phyloP scores from a whole-genome alignment of 352 stramenopile species.

The Pythium rhizo-oryzae region DNA sequence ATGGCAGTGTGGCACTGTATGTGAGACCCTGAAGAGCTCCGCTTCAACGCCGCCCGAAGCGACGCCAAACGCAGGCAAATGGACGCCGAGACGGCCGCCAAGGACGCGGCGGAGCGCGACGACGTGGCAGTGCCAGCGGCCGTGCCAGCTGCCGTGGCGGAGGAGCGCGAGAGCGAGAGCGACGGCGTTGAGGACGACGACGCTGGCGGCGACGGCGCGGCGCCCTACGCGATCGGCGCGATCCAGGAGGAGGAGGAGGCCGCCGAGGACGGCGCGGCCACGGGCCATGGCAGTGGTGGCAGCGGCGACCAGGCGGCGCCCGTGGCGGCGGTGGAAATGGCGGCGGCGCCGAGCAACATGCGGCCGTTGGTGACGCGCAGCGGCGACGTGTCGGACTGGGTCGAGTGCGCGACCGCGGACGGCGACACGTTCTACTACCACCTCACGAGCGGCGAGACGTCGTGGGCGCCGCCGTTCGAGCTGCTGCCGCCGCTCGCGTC shows the following conservation, averaged over 20 bases:
- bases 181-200: neutral
- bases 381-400: conserved; percentile 36
- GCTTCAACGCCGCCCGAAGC: conserved; percentile 1
- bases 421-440: conserved; percentile 55
- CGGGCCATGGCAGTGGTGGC: neutral
- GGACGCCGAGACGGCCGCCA: neutral
- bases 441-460: conserved; percentile 43
- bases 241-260: conserved; percentile 16
- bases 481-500: neutral
- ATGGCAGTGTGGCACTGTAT: neutral
- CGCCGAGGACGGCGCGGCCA: neutral
- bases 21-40: neutral
- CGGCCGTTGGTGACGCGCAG: conserved; percentile 16
- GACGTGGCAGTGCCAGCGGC: too few species aligned
- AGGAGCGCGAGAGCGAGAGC: neutral
- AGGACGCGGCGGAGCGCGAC: neutral
- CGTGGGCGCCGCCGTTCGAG: conserved; percentile 37
- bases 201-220: neutral
- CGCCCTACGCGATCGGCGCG: conserved; percentile 17
- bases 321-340: neutral
- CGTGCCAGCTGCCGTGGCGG: neutral
- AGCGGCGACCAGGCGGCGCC: neutral
- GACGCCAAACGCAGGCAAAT: neutral
- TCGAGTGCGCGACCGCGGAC: conserved; percentile 40
- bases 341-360: conserved; percentile 9